Evolutionary conservation across 768 basidiomycete genomes (phyloP), one percentile per base, ranked within the genome.

Genomic region (Russula olivacea): DNA sequence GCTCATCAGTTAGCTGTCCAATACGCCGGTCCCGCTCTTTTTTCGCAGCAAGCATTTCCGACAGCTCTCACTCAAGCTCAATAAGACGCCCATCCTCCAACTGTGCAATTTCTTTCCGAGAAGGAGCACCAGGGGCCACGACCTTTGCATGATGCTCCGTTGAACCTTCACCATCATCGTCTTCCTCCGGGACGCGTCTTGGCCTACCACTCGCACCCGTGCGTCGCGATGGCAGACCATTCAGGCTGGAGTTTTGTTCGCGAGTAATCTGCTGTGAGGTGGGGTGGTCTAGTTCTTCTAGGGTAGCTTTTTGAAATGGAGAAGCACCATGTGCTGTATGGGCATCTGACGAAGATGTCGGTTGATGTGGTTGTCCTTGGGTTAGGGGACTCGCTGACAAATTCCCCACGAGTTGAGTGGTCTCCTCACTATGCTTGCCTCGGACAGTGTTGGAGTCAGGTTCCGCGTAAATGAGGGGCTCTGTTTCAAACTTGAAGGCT

Each of bases 391-490:
- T 64, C 68, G 78, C 69, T 0, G 86, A 84, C 1, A 78, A 72
- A 70, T 83, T 85, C 50, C 80, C 80, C 53, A 73, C 73, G 14
- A 74, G 73, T 41, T 54, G 54, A 4, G 11, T 50, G 17, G 40
- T 19, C 40, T 64, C 54, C 21, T 59, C 79, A 68, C 78, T 36
- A 47, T 75, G 72, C 25, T 79, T 76, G 15, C n/a, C n/a, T n/a
- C n/a, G n/a, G n/a, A 75, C 69, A 62, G 78, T 76, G 63, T 72
- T 81, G 21, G 83, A 78, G 66, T 91, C 87, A 7, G 93, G 12
- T 25, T 34, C 2, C 34, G 38, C 93, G 72, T 96, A 95, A 76
- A 93, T 93, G 79, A 96, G 96, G 71, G 94, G 89, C 72, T 87
- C 91, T 93, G 71, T 36, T 49, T 12, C 59, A 30, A 28, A 32